Evolutionary conservation across 768 basidiomycete genomes (phyloP).

Genomic region (Holtermanniella nyarrowii): DNA sequence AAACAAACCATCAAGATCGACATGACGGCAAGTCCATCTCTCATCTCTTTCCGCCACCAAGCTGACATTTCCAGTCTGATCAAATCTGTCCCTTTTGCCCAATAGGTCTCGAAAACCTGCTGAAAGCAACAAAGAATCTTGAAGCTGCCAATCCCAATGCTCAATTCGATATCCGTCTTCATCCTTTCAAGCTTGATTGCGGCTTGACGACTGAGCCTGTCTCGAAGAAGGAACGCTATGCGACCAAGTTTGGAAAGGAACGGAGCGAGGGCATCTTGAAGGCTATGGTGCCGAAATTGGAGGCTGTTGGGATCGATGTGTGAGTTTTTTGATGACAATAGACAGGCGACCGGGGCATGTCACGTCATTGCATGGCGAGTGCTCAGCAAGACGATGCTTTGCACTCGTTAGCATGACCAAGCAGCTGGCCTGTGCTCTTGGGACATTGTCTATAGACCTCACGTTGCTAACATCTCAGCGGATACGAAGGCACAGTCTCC

Average conservation of each 20-base stretch:
- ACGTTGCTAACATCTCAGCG: conserved; percentile 41
- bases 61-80: conserved; percentile 14
- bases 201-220: conserved; percentile 35
- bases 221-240: conserved; percentile 17
- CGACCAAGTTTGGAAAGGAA: conserved; percentile 49
- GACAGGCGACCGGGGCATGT: background rate
- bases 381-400: too few species aligned
- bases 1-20: conserved; percentile 15
- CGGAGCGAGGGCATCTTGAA: conserved; percentile 44
- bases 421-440: conserved; percentile 2
- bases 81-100: conserved; percentile 28
- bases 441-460: background rate
- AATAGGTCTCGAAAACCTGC: conserved; percentile 20
- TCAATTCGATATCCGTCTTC: conserved; percentile 45
- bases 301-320: conserved; percentile 54
- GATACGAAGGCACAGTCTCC: conserved; percentile 53
- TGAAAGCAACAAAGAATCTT: conserved; percentile 22
- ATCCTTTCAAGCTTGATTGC: conserved; percentile 47
- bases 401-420: too few species aligned
- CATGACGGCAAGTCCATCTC: conserved; percentile 11
- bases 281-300: conserved; percentile 49
- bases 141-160: conserved; percentile 34
- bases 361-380: too few species aligned
- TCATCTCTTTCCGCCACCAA: background rate
- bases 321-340: conserved; percentile 37